These are phyloP conservation scores for Lupinus albus DNA, from an alignment of 306 rosid species.

Conservation along the genomic window DNA sequence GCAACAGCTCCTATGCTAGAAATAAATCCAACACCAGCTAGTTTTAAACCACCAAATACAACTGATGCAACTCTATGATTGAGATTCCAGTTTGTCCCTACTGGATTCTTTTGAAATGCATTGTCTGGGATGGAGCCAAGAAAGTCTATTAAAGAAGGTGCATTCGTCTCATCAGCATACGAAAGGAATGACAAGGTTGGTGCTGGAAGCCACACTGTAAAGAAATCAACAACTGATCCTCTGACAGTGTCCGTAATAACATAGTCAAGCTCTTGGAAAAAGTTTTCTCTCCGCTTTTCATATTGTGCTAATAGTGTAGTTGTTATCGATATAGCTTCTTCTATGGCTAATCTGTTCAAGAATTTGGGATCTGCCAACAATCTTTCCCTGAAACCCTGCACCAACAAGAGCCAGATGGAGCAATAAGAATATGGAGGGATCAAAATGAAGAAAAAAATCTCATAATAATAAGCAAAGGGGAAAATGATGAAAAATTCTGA, in stretches of 20 bases:
- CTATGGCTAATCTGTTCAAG: conserved; percentile 90
- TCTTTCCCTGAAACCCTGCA: conserved; percentile 99
- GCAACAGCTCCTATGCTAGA: conserved; percentile 90
- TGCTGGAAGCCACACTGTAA: conserved; percentile 99
- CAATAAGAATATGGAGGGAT: conserved; percentile 11
- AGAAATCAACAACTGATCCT: conserved; percentile 86
- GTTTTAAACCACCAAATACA: conserved; percentile 86
- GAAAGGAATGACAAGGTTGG: conserved; percentile 93
- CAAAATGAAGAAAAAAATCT: conserved; percentile 23
- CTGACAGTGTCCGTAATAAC: conserved; percentile 83
- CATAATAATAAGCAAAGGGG: conserved; percentile 31
- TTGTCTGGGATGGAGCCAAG: conserved; percentile 96
- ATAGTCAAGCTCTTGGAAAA: conserved; percentile 84
- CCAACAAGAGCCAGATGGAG: conserved; percentile 39
- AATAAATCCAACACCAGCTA: conserved; percentile 86
- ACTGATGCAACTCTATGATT: conserved; percentile 85
- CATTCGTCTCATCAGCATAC: conserved; percentile 59
- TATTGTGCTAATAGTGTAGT: conserved; percentile 86
- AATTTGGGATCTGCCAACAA: conserved; percentile 95
- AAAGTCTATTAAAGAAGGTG: conserved; percentile 65
- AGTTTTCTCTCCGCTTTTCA: conserved; percentile 81
- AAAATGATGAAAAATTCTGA: conserved; percentile 23
- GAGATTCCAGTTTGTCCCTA: conserved; percentile 82
- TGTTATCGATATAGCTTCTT: conserved; percentile 86
- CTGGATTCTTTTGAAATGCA: conserved; percentile 88